A percentile compares a stretch with the other conserved stretches of the same genome.
phyloP scores from a whole-genome alignment of 257 asterid genomes.

The Buddleja alternifolia region DNA sequence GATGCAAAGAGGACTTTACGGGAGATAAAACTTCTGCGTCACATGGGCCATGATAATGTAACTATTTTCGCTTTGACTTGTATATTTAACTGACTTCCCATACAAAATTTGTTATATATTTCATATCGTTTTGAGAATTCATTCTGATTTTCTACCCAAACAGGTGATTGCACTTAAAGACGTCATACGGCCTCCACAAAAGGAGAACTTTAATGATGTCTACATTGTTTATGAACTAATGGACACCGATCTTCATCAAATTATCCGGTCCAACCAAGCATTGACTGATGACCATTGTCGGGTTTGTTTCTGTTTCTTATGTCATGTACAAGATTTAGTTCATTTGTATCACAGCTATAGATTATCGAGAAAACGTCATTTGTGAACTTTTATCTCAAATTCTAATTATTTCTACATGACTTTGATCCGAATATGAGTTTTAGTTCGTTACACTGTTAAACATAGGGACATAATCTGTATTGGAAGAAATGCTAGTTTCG shows the following conservation, averaged over 20 bases:
- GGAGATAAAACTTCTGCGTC: slow-evolving; percentile 20
- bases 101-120: not conserved
- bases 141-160: not conserved
- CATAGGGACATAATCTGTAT: too few species aligned
- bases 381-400: too few species aligned
- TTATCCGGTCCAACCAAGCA: slow-evolving; percentile 18
- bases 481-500: too few species aligned
- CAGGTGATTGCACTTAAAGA: slow-evolving; percentile 24
- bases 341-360: too few species aligned
- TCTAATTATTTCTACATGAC: too few species aligned
- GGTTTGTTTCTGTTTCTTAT: not conserved
- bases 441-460: too few species aligned
- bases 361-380: too few species aligned
- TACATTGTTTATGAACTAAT: slow-evolving; percentile 8
- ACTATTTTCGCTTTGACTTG: not conserved
- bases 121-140: not conserved
- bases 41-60: slow-evolving; percentile 26
- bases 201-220: slow-evolving; percentile 21
- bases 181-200: slow-evolving; percentile 10
- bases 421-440: too few species aligned
- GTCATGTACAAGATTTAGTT: too few species aligned
- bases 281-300: slow-evolving; percentile 18
- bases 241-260: slow-evolving; percentile 20
- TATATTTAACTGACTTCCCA: not conserved
- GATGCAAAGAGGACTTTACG: slow-evolving; percentile 20